Conservation (phyloP, 352 stramenopile genomes). For the Phytophthora niederhauseri region DNA sequence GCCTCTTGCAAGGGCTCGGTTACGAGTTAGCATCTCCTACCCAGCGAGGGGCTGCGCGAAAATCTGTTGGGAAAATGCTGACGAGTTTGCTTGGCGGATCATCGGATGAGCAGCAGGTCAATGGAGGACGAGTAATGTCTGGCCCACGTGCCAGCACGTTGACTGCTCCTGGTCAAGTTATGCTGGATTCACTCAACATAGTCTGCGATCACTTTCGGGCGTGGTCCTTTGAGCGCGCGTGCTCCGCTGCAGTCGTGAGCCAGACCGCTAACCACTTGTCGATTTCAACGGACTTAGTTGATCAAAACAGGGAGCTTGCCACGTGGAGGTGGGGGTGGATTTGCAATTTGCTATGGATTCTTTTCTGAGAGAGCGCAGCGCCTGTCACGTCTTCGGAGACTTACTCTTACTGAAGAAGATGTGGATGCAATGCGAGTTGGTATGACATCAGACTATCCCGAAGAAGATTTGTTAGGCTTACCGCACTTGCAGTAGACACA, state of each 20-base stretch:
- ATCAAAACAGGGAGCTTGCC: not conserved
- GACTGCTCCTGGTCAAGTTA: not conserved
- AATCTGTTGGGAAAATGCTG: constrained; percentile 6
- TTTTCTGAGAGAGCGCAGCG: not conserved
- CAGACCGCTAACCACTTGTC: not conserved
- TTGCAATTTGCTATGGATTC: not conserved
- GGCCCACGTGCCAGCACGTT: not conserved
- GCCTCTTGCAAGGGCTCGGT: not conserved
- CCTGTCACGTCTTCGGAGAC: not conserved
- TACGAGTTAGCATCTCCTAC: not conserved
- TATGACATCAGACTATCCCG: not conserved
- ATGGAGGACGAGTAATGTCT: not conserved
- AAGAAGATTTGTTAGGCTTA: not conserved
- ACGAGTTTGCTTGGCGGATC: not conserved
- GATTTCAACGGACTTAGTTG: not conserved
- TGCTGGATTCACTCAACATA: not conserved
- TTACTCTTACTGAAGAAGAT: not conserved
- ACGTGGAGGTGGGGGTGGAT: not conserved
- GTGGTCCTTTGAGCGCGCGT: not conserved
- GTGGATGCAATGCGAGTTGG: not conserved
- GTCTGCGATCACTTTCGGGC: not conserved
- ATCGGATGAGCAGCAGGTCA: not conserved
- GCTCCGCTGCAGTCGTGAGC: not conserved
- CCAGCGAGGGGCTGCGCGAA: constrained; percentile 5
- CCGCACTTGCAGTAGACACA: not conserved